phyloP scores from a whole-genome alignment of 305 asterid genomes.

The Fraxinus ornus region DNA sequence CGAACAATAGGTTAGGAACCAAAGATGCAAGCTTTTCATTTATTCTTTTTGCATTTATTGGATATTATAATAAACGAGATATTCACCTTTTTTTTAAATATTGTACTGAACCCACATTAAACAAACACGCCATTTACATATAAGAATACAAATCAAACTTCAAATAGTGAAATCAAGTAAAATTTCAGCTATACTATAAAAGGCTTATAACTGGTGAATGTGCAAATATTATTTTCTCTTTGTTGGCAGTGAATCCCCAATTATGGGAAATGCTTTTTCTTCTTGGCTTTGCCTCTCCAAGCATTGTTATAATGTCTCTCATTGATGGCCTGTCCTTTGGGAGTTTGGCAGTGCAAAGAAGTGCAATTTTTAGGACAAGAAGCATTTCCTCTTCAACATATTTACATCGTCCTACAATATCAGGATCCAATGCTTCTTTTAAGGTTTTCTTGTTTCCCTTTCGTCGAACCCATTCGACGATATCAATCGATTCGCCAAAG shows the following conservation, averaged over 20 bases:
- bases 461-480: constrained; percentile 68
- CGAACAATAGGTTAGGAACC: background rate
- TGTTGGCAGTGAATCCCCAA: constrained; percentile 57
- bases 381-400: constrained; percentile 78
- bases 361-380: constrained; percentile 71
- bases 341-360: constrained; percentile 68
- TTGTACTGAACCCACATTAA: background rate
- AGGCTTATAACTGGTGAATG: constrained; percentile 79
- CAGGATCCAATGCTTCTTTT: constrained; percentile 51
- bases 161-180: constrained; percentile 27
- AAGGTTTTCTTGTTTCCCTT: constrained; percentile 35
- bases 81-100: background rate
- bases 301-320: constrained; percentile 76
- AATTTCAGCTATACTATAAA: constrained; percentile 32
- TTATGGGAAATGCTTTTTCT: constrained; percentile 64
- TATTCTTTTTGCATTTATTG: background rate
- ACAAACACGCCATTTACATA: background rate
- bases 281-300: constrained; percentile 85
- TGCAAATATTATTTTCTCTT: constrained; percentile 62
- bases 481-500: constrained; percentile 61
- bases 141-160: constrained; percentile 26
- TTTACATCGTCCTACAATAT: constrained; percentile 58
- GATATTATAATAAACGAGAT: background rate
- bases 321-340: constrained; percentile 84
- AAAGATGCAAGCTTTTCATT: background rate